A percentile compares a stretch with the other conserved stretches of the same genome.
phyloP scores from a whole-genome alignment of 345 rosid genomes.

The Aquilaria yunnanensis region DNA sequence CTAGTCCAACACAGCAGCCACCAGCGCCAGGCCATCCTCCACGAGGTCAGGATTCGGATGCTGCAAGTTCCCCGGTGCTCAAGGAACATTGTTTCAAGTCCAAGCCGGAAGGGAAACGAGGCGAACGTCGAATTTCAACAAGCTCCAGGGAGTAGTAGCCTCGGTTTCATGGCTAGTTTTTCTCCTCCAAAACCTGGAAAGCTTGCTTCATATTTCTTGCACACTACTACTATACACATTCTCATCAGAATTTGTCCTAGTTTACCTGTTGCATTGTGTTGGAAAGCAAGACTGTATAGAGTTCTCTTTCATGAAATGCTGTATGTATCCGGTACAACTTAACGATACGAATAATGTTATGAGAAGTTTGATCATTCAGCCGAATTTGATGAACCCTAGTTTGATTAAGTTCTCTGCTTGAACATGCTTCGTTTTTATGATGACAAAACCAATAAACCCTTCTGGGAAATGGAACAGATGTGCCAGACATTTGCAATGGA shows the following conservation, averaged over 20 bases:
- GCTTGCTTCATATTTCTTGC: background rate
- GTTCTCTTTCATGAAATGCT: slow-evolving; percentile 2
- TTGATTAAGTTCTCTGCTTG: no score
- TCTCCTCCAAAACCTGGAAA: background rate
- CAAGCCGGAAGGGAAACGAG: slow-evolving; percentile 8
- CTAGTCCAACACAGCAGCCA: slow-evolving; percentile 33
- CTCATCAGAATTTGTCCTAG: slow-evolving; percentile 7
- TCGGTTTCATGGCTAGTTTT: background rate
- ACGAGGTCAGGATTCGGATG: slow-evolving; percentile 14
- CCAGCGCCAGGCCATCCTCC: slow-evolving; percentile 17
- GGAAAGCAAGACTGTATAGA: slow-evolving; percentile 24
- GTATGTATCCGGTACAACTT: slow-evolving; percentile 12
- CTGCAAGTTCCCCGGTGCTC: slow-evolving; percentile 9
- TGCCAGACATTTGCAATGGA: no score
- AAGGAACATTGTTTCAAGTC: slow-evolving; percentile 13
- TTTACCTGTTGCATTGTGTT: slow-evolving; percentile 7
- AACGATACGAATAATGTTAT: background rate
- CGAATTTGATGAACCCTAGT: no score
- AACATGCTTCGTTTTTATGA: no score
- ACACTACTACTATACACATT: background rate
- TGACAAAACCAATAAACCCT: no score
- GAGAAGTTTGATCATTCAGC: background rate
- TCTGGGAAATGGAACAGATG: no score
- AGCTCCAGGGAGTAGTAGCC: slow-evolving; percentile 17
- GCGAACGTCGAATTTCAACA: slow-evolving; percentile 16